Evolutionary conservation across 768 basidiomycete genomes (phyloP).

Genomic region (Leccinellum albellum): DNA sequence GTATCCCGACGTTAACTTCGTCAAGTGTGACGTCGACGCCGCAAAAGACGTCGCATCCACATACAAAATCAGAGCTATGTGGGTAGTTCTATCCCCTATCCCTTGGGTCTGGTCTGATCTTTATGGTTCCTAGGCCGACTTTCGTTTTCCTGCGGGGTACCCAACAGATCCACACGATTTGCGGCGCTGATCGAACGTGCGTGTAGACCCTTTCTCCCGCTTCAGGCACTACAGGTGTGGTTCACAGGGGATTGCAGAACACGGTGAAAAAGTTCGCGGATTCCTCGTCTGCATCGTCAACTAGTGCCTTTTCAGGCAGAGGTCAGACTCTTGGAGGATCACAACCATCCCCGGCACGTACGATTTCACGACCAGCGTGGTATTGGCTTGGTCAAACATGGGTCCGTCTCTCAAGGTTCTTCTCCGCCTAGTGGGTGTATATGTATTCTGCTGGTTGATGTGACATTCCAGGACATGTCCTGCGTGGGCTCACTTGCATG

Average conservation of each 20-base stretch:
- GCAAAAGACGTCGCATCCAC: conserved; percentile 62
- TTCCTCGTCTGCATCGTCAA: conserved; percentile 32
- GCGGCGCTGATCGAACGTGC: conserved; percentile 67
- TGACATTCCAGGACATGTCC: conserved; percentile 13
- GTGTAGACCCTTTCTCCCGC: conserved; percentile 17
- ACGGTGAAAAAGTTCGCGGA: conserved; percentile 53
- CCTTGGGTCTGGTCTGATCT: neutral
- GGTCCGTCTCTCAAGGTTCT: conserved; percentile 69
- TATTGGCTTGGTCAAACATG: conserved; percentile 43
- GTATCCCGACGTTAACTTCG: conserved; percentile 69
- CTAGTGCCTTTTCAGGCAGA: conserved; percentile 59
- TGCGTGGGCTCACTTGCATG: neutral
- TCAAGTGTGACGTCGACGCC: conserved; percentile 80
- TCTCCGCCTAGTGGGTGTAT: conserved; percentile 58
- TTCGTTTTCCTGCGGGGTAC: conserved; percentile 73
- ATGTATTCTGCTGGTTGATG: conserved; percentile 51
- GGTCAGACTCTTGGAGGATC: conserved; percentile 69
- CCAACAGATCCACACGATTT: conserved; percentile 65
- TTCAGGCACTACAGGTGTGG: conserved; percentile 2
- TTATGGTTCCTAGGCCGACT: conserved; percentile 58
- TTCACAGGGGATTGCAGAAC: conserved; percentile 54
- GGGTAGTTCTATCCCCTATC: conserved; percentile 24
- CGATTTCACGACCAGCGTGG: conserved; percentile 32
- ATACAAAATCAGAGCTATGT: conserved; percentile 75
- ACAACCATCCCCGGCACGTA: conserved; percentile 36